A percentile compares a stretch with the other conserved stretches of the same genome.
Evolutionary conservation across 768 basidiomycete species (phyloP).

Genomic region (Amyloporia xantha): DNA sequence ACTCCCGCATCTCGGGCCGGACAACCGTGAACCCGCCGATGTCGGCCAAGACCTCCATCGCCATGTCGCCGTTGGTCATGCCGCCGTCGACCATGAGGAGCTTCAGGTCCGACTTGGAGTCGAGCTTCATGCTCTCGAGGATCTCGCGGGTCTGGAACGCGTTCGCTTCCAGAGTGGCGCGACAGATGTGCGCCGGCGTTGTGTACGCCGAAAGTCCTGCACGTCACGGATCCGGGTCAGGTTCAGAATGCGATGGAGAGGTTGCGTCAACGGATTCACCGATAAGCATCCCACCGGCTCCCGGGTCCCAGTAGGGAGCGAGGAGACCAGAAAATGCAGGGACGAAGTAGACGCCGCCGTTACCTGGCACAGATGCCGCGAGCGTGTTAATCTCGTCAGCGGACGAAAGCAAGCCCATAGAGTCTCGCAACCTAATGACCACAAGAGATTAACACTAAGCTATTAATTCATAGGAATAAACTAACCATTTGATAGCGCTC

Average conservation of each 20-base stretch:
- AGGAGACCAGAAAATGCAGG: slow-evolving; percentile 94
- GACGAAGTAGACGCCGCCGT: slow-evolving; percentile 93
- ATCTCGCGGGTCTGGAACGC: slow-evolving; percentile 95
- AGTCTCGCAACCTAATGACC: slow-evolving; percentile 72
- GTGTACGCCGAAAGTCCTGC: slow-evolving; percentile 80
- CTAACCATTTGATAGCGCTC: slow-evolving; percentile 85
- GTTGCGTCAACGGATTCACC: slow-evolving; percentile 32
- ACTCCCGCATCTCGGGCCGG: slow-evolving; percentile 96
- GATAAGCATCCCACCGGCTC: slow-evolving; percentile 81
- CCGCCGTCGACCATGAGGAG: slow-evolving; percentile 97
- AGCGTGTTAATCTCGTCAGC: slow-evolving; percentile 83
- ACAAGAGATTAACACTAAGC: neutral
- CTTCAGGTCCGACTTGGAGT: slow-evolving; percentile 73
- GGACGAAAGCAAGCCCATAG: slow-evolving; percentile 73
- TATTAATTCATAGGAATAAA: neutral
- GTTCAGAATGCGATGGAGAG: neutral
- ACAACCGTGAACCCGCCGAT: slow-evolving; percentile 89
- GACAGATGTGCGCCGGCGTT: slow-evolving; percentile 86
- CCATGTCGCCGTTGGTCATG: slow-evolving; percentile 90
- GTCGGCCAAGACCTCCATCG: slow-evolving; percentile 82
- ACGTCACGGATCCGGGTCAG: neutral
- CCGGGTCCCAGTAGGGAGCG: slow-evolving; percentile 96
- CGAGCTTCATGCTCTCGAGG: slow-evolving; percentile 90
- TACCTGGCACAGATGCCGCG: slow-evolving; percentile 66
- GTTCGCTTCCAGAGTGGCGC: slow-evolving; percentile 93